Base-by-base conservation (phyloP, 176 grass and related monocot genomes). In the Dactylis glomerata region DNA sequence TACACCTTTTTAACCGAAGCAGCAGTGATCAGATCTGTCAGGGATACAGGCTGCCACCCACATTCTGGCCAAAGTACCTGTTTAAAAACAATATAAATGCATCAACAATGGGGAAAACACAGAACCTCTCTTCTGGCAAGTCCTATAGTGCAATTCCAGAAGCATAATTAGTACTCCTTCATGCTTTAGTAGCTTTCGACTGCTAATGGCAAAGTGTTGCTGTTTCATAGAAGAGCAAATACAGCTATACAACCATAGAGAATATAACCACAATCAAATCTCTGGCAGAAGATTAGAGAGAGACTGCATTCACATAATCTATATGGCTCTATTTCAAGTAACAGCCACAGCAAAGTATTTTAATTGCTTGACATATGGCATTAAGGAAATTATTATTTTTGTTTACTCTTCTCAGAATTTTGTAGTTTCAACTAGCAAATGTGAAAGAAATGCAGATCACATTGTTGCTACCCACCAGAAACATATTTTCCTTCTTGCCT, bases 21-120 rank as follows among this genome's bases (percentile, higher is more conserved):
- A 79, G 66, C 88, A 77, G 83, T 92, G 45, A 95, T 92, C 37
- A 95, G 69, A 83, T 95, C 93, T 79, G 93, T 95, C 45, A 95
- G 81, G 57, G 93, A 95, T 62, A 95, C 89, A 81, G 93, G 86
- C 12, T 92, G 88, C 93, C 93, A 95, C 67, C 93, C 90, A 89
- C 90, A 92, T 88, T 95, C 93, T 58, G 90, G 88, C 93, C 93
- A 91, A 92, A 95, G 93, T 50, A 92, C 87, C 93, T 95, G 83
- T 61, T 79, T 36, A 83, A 24, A 54, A 55, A 80, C 16, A 81
- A 83, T 40, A 90, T 28, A 77, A 11, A 7, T n/a, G n/a, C 54
- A 83, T 83, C 27, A 73, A 83, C 44, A 46, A 5, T 68, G 8
- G 23, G 68, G 10, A 63, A 61, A 40, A 14, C 9, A 45, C 12